Evolutionary conservation across 129 eudicot genomes (phyloP).

Genomic region (Tanacetum coccineum): DNA sequence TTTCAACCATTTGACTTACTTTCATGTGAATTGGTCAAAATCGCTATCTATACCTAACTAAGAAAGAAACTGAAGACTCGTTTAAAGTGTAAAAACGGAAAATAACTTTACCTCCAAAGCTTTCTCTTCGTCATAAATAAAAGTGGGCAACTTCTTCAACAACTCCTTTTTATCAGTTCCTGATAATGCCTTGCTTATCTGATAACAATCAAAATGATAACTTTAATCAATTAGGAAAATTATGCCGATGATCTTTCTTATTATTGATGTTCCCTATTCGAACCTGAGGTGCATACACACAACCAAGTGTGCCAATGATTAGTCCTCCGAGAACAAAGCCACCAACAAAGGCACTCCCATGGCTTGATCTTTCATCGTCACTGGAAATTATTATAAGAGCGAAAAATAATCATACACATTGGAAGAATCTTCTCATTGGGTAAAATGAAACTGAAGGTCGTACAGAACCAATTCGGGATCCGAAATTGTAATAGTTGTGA

Average conservation of each 20-base stretch:
- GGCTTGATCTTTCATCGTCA: constrained; percentile 46
- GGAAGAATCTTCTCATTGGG: background rate
- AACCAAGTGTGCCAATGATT: constrained; percentile 73
- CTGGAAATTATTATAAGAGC: constrained; percentile 31
- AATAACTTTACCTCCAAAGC: constrained; percentile 65
- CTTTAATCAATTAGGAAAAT: background rate
- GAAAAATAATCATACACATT: background rate
- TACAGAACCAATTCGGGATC: background rate
- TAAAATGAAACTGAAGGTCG: background rate
- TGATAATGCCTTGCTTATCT: constrained; percentile 77
- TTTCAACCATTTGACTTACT: background rate
- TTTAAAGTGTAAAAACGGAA: background rate
- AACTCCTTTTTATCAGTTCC: constrained; percentile 82
- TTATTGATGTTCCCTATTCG: background rate
- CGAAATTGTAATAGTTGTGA: background rate
- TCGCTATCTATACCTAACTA: background rate
- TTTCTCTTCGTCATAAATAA: constrained; percentile 86
- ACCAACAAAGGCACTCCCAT: constrained; percentile 51
- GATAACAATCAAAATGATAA: constrained; percentile 14
- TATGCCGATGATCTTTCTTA: too few relatives aligned
- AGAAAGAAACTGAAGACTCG: background rate
- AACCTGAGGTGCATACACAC: constrained; percentile 91
- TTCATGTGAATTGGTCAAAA: background rate
- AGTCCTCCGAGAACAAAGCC: constrained; percentile 81
- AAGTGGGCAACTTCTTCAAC: constrained; percentile 76